Evolutionary conservation across 352 stramenopile species (phyloP).

Genomic region (Thalassiosira sp.): DNA sequence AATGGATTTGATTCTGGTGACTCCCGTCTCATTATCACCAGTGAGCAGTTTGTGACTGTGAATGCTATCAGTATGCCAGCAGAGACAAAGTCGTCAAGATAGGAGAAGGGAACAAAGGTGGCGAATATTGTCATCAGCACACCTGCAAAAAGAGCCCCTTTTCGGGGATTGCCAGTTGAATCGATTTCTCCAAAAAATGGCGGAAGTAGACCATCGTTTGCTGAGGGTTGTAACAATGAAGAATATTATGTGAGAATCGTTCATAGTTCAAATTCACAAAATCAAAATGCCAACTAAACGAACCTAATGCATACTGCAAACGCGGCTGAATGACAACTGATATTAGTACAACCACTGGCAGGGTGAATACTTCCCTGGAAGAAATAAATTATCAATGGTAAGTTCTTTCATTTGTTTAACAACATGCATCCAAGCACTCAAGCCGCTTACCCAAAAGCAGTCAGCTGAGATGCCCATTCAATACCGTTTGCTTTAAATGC

Average conservation of each 20-base stretch:
- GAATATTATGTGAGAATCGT: not conserved
- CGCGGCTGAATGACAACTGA: constrained; percentile 91
- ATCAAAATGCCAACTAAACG: not conserved
- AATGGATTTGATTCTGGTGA: constrained; percentile 38
- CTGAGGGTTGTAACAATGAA: constrained; percentile 58
- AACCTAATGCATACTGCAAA: constrained; percentile 87
- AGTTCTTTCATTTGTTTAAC: no score
- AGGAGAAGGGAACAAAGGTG: constrained; percentile 73
- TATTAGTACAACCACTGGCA: constrained; percentile 93
- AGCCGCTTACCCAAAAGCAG: constrained; percentile 81
- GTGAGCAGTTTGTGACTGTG: constrained; percentile 67
- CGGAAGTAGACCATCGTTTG: constrained; percentile 91
- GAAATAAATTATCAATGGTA: no score
- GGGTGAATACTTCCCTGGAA: constrained; percentile 91
- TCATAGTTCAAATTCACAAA: not conserved
- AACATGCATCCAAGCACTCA: no score
- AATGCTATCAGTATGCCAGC: constrained; percentile 77
- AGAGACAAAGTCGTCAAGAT: constrained; percentile 75
- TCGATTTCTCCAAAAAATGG: constrained; percentile 85
- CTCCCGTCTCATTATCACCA: constrained; percentile 63
- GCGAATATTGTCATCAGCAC: constrained; percentile 70
- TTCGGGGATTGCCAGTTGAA: constrained; percentile 47
- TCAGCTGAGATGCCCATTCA: constrained; percentile 73
- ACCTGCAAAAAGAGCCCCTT: constrained; percentile 53
- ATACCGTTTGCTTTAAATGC: constrained; percentile 69